Evolutionary conservation across 371 early-diverging fungal species (phyloP).

Genomic region (Apophysomyces sp.): DNA sequence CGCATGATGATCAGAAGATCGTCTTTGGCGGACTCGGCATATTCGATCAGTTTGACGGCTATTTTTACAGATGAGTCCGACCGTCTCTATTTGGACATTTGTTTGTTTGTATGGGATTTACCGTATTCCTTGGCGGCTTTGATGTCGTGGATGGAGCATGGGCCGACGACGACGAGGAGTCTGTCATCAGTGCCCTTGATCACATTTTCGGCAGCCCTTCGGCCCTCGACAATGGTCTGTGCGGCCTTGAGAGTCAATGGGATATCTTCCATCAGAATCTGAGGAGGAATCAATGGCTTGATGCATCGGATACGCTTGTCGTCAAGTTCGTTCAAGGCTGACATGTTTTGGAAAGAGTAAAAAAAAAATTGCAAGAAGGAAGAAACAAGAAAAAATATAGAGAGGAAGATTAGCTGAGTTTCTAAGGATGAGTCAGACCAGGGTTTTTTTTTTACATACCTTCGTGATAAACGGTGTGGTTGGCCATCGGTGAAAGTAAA

Average conservation of each 20-base stretch:
- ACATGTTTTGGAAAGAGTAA: background rate
- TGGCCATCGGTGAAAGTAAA: background rate
- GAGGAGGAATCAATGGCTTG: conserved; percentile 93
- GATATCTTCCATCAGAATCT: conserved; percentile 90
- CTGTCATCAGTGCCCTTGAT: conserved; percentile 78
- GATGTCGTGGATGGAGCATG: conserved; percentile 93
- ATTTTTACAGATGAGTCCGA: background rate
- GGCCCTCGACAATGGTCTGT: conserved; percentile 49
- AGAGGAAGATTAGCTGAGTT: background rate
- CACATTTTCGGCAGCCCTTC: conserved; percentile 66
- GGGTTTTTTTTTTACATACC: background rate
- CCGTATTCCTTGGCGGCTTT: conserved; percentile 87
- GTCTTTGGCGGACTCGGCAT: conserved; percentile 57
- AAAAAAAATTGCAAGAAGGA: too few relatives aligned
- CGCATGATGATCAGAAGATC: conserved; percentile 89
- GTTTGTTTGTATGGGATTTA: conserved; percentile 16
- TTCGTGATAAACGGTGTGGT: conserved; percentile 15
- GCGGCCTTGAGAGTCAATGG: conserved; percentile 63
- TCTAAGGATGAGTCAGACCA: background rate
- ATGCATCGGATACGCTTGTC: conserved; percentile 88
- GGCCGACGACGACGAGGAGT: conserved; percentile 77
- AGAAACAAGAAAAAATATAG: background rate
- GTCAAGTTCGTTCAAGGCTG: conserved; percentile 89
- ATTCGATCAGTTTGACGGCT: conserved; percentile 52
- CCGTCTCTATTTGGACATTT: background rate